These are phyloP conservation scores for Chlorella vulgaris DNA, from an alignment of 139 green algal species.

Conservation along the genomic window DNA sequence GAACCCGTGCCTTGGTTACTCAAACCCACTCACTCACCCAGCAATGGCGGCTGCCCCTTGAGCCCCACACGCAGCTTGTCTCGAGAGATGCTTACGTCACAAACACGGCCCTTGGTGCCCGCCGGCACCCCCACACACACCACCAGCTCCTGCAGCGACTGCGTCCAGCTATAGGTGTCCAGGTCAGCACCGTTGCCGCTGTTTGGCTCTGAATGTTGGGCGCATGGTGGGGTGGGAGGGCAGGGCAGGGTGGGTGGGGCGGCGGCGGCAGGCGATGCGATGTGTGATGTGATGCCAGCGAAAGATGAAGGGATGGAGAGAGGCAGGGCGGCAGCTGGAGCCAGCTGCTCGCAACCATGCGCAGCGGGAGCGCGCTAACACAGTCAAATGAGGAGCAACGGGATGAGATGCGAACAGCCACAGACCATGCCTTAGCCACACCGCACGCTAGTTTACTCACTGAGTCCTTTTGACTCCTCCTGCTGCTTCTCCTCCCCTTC, in stretches of 20 bases:
- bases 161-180: conserved; percentile 88
- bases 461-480: conserved; percentile 2
- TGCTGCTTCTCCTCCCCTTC: background rate
- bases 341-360: background rate
- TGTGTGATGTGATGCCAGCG: no score
- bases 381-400: no score
- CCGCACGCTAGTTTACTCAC: no score
- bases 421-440: no score
- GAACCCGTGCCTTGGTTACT: no score
- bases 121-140: conserved; percentile 78
- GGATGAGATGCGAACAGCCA: no score
- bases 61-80: conserved; percentile 69
- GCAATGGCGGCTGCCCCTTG: conserved; percentile 39
- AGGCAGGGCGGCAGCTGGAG: background rate
- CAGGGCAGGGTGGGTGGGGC: background rate
- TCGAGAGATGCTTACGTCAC: conserved; percentile 70
- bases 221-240: background rate
- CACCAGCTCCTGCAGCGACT: conserved; percentile 89
- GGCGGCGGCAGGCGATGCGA: no score
- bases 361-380: background rate
- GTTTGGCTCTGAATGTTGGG: conserved; percentile 77
- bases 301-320: background rate
- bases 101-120: conserved; percentile 70
- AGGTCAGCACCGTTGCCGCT: conserved; percentile 86
- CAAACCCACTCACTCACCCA: conserved; percentile 44